Evolutionary conservation across 2,329 filamentous ascomycete species (phyloP).

Genomic region (Orbilia ellipsospora): DNA sequence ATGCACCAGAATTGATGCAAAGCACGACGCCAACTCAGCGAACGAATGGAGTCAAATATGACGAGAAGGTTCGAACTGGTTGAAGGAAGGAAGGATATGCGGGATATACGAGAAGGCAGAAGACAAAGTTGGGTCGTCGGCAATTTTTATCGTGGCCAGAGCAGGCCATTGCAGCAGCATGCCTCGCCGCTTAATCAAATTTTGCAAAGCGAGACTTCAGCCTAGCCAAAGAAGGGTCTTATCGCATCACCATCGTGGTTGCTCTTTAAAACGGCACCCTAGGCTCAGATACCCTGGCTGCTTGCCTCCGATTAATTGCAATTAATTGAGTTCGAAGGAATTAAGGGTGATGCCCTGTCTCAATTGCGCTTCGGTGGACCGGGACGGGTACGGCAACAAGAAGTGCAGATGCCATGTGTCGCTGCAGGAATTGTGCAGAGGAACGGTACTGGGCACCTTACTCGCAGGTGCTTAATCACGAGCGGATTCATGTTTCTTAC

Average conservation of each 20-base stretch:
- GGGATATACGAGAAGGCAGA: constrained; percentile 51
- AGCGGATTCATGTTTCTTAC: constrained; percentile 24
- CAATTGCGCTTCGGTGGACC: constrained; percentile 45
- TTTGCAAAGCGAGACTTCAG: constrained; percentile 50
- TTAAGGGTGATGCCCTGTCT: constrained; percentile 39
- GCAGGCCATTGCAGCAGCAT: constrained; percentile 1
- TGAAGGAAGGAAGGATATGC: constrained; percentile 52
- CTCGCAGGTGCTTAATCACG: constrained; percentile 27
- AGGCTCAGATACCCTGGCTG: constrained; percentile 33
- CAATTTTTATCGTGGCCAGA: constrained; percentile 52
- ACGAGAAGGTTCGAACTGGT: constrained; percentile 54
- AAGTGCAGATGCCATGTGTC: constrained; percentile 55
- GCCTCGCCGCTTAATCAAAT: constrained; percentile 39
- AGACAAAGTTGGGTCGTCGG: constrained; percentile 48
- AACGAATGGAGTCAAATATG: constrained; percentile 33
- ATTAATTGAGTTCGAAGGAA: constrained; percentile 32
- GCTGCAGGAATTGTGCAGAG: constrained; percentile 53
- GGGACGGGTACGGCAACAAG: constrained; percentile 47
- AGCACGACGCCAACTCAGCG: constrained; percentile 51
- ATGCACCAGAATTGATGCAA: constrained; percentile 52
- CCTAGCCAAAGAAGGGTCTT: constrained; percentile 51
- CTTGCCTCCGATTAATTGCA: constrained; percentile 36
- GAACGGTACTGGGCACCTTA: constrained; percentile 38
- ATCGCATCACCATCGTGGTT: constrained; percentile 34
- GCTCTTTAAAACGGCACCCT: constrained; percentile 38